A percentile compares a stretch with the other conserved stretches of the same genome.
These are phyloP conservation scores for Leptographium flavum DNA, from an alignment of 2,329 filamentous ascomycete species.

Conservation along the genomic window DNA sequence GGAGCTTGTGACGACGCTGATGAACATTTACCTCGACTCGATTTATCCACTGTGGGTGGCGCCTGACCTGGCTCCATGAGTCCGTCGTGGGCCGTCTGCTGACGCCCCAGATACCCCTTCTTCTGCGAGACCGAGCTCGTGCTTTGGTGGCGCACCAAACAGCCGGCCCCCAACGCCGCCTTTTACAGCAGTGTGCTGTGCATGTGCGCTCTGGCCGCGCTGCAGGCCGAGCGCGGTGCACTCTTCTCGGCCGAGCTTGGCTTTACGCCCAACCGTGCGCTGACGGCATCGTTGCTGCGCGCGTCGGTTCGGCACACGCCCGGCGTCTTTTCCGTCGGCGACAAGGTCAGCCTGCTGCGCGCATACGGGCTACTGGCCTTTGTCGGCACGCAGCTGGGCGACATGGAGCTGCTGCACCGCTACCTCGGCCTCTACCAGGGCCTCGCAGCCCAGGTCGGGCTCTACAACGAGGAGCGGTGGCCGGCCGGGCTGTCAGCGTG, in stretches of 20 bases:
- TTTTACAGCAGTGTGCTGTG: conserved; percentile 3
- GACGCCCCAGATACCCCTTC: conserved; percentile 2
- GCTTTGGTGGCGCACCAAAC: not conserved
- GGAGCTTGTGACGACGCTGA: not conserved
- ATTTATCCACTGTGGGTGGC: conserved; percentile 2
- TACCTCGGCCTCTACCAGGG: conserved; percentile 2
- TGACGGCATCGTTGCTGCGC: not conserved
- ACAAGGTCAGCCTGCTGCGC: not conserved
- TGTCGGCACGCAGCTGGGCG: not conserved
- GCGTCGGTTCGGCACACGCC: not conserved
- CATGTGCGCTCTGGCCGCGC: conserved; percentile 4
- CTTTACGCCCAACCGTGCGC: not conserved
- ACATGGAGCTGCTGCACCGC: not conserved
- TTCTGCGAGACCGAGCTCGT: conserved; percentile 4
- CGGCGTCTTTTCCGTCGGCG: not conserved
- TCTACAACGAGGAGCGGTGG: not conserved
- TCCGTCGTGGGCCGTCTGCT: not conserved
- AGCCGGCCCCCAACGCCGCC: not conserved
- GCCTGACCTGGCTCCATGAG: not conserved
- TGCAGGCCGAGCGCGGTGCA: conserved; percentile 1
- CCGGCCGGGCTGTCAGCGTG: not conserved
- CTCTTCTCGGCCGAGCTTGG: conserved; percentile 1
- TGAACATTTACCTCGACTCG: conserved; percentile 4
- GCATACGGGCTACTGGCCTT: conserved; percentile 1
- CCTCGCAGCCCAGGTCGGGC: not conserved